These are phyloP conservation scores for Didymella exigua DNA, from an alignment of 2,329 filamentous ascomycete genomes.

Conservation along the genomic window DNA sequence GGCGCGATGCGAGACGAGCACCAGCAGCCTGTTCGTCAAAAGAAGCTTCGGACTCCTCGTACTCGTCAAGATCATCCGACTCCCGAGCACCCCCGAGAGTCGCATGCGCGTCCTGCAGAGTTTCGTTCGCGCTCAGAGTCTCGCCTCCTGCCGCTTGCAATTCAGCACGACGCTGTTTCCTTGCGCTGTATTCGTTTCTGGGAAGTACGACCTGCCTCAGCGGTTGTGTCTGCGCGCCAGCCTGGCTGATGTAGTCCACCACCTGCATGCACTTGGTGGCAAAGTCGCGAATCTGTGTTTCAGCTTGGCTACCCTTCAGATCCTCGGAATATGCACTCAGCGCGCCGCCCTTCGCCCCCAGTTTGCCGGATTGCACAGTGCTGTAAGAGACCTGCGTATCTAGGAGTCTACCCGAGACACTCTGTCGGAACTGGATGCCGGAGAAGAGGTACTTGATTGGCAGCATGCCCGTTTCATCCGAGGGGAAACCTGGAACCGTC, in stretches of 20 bases:
- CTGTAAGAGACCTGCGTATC: conserved; percentile 22
- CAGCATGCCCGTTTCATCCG: conserved; percentile 9
- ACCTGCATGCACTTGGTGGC: conserved; percentile 26
- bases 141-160: not conserved
- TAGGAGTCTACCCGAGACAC: conserved; percentile 21
- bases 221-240: conserved; percentile 23
- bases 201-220: conserved; percentile 18
- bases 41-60: not conserved
- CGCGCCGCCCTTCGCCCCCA: conserved; percentile 31
- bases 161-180: conserved; percentile 17
- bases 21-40: not conserved
- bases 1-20: conserved; percentile 2
- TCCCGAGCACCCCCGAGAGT: not conserved
- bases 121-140: not conserved
- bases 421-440: conserved; percentile 38
- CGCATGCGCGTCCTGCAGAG: not conserved
- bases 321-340: conserved; percentile 26
- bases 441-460: conserved; percentile 38
- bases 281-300: conserved; percentile 21
- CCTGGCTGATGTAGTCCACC: conserved; percentile 29
- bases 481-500: conserved; percentile 27
- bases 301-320: not conserved
- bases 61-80: not conserved
- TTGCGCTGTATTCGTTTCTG: conserved; percentile 21
- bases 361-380: conserved; percentile 36